A percentile compares a stretch with the other conserved stretches of the same genome.
These are phyloP conservation scores for Mortierella sp. DNA, from an alignment of 371 early-diverging fungal genomes.

Conservation along the genomic window DNA sequence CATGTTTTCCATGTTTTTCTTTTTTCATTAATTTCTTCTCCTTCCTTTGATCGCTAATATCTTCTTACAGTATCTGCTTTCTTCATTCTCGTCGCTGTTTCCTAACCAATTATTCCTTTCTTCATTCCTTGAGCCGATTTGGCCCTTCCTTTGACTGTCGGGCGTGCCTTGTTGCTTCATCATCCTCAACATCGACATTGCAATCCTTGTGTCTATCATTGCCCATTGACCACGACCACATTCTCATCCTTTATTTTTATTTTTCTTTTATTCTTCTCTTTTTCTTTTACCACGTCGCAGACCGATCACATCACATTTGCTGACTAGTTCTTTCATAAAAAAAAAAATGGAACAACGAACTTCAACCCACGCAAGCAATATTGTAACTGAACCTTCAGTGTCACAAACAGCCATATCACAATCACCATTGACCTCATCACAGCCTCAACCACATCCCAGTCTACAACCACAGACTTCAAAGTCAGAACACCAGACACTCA, in stretches of 20 bases:
- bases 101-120: not conserved
- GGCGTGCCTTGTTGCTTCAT: not conserved
- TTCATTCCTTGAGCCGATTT: not conserved
- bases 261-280: conserved; percentile 3
- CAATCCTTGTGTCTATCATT: not conserved
- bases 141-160: not conserved
- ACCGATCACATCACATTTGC: not conserved
- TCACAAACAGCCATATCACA: not conserved
- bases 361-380: not conserved
- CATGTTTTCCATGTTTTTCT: not conserved
- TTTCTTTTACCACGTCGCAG: not conserved
- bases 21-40: not conserved
- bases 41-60: too few relatives aligned
- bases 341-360: not conserved
- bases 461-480: conserved; percentile 14
- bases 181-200: not conserved
- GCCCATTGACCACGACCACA: not conserved
- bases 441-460: conserved; percentile 20
- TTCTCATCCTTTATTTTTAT: not conserved
- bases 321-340: too few relatives aligned
- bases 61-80: too few relatives aligned
- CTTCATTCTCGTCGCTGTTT: conserved; percentile 6
- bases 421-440: conserved; percentile 4
- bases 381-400: not conserved
- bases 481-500: not conserved